Evolutionary conservation across 768 basidiomycete genomes (phyloP).

Genomic region (Nidularia sp.): DNA sequence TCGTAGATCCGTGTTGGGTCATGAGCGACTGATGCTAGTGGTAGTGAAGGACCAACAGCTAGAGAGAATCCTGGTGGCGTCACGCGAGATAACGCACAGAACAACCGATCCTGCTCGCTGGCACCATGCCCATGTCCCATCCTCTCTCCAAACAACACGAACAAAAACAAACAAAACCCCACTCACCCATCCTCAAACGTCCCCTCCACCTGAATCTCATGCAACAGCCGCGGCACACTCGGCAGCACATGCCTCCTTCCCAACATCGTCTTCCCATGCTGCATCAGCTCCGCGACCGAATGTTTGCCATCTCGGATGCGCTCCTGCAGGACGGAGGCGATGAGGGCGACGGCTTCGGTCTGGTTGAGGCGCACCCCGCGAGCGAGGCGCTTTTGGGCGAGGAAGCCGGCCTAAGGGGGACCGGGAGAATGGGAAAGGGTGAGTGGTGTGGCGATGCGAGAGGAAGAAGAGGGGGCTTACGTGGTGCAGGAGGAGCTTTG

Average conservation of each 20-base stretch:
- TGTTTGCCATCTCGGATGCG: slow-evolving; percentile 87
- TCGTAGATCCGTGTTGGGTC: too few relatives aligned
- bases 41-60: too few relatives aligned
- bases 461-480: slow-evolving; percentile 14
- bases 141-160: neutral
- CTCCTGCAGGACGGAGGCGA: slow-evolving; percentile 91
- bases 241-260: slow-evolving; percentile 88
- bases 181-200: slow-evolving; percentile 83
- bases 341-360: slow-evolving; percentile 85
- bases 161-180: neutral
- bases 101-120: too few relatives aligned
- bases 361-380: slow-evolving; percentile 87
- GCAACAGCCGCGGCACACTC: slow-evolving; percentile 67
- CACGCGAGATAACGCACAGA: too few relatives aligned
- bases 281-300: slow-evolving; percentile 89
- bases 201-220: slow-evolving; percentile 93
- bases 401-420: slow-evolving; percentile 62
- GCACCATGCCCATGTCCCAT: neutral
- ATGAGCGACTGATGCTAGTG: too few relatives aligned
- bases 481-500: slow-evolving; percentile 74
- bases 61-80: too few relatives aligned
- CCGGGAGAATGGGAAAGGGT: neutral
- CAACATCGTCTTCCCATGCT: slow-evolving; percentile 82
- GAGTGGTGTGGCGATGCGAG: neutral
- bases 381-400: slow-evolving; percentile 93